A percentile compares a stretch with the other conserved stretches of the same genome.
These are phyloP conservation scores for Acmispon strigosus DNA, from an alignment of 306 rosid genomes.

Conservation along the genomic window DNA sequence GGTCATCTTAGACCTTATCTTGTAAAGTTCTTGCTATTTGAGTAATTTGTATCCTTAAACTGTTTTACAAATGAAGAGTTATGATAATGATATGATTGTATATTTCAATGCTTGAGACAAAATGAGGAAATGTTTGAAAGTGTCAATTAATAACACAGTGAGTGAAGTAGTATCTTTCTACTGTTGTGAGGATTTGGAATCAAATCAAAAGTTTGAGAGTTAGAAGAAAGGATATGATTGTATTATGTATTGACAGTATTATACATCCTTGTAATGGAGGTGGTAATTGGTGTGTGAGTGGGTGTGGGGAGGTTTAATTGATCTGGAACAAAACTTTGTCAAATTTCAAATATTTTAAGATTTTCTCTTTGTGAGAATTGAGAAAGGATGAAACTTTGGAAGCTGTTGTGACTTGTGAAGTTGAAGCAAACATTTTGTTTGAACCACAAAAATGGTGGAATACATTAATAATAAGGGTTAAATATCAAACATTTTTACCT, in stretches of 20 bases:
- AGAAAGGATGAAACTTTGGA: not conserved
- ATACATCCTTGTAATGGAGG: not conserved
- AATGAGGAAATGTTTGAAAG: too few species aligned
- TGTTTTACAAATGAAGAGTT: not conserved
- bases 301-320: not conserved
- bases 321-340: not conserved
- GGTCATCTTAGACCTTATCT: constrained; percentile 9
- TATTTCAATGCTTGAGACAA: constrained; percentile 10
- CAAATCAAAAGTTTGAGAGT: not conserved
- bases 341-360: not conserved
- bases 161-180: too few species aligned
- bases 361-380: not conserved
- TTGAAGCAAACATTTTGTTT: not conserved
- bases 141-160: too few species aligned
- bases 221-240: not conserved
- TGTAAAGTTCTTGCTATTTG: not conserved
- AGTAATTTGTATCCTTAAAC: not conserved
- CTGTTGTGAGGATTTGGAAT: not conserved
- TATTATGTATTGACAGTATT: not conserved
- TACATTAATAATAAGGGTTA: not conserved
- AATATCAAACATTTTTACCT: too few species aligned
- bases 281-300: not conserved
- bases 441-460: not conserved
- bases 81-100: not conserved
- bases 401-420: not conserved